These are phyloP conservation scores for Larix kaempferi DNA, from an alignment of 75 land plant genomes.

Conservation along the genomic window DNA sequence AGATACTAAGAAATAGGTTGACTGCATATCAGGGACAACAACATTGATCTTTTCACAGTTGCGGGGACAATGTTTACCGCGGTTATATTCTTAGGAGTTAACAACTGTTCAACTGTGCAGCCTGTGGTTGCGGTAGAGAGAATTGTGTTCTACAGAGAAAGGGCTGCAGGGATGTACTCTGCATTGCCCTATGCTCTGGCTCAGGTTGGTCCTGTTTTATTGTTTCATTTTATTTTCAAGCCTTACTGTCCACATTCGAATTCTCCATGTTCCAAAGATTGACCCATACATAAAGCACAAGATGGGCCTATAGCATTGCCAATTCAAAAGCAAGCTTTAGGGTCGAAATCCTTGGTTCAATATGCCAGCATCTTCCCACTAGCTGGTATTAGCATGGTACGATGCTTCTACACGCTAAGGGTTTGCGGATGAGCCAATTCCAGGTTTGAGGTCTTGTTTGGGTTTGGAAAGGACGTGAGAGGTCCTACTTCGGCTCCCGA, in stretches of 20 bases:
- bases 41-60: slow-evolving; percentile 34
- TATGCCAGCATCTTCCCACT: too few species aligned
- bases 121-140: slow-evolving; percentile 77
- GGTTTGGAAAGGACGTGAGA: too few species aligned
- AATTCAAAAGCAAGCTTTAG: too few species aligned
- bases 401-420: too few species aligned
- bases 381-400: too few species aligned
- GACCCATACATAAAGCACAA: neutral
- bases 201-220: slow-evolving; percentile 36
- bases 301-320: too few species aligned
- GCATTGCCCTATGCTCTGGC: slow-evolving; percentile 87
- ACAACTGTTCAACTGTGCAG: slow-evolving; percentile 83
- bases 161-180: slow-evolving; percentile 92
- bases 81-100: slow-evolving; percentile 78
- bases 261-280: slow-evolving; percentile 2
- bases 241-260: neutral
- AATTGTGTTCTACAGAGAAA: slow-evolving; percentile 72
- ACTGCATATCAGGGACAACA: slow-evolving; percentile 16
- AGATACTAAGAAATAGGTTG: neutral
- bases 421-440: too few species aligned
- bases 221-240: neutral
- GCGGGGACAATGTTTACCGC: slow-evolving; percentile 74
- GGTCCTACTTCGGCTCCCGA: too few species aligned
- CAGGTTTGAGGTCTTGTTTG: too few species aligned
- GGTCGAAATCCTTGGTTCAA: too few species aligned